Evolutionary conservation across 805 yeast genomes (phyloP), one percentile per base, ranked within the genome.

Genomic region (Ascoidea asiatica): DNA sequence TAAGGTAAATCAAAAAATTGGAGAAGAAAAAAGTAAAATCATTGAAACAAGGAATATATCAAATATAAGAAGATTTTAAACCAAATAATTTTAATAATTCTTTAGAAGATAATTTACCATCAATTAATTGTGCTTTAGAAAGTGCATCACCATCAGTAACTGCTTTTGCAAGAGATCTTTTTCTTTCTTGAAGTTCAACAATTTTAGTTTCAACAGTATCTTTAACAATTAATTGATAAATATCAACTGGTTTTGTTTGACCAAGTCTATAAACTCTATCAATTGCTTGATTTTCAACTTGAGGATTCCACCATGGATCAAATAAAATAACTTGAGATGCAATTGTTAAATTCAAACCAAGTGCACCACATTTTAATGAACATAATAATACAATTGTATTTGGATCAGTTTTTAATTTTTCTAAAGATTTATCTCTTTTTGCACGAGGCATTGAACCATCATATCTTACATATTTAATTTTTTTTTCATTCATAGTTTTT

Each of bases 231-330:
- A 73, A 54, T 44, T 71, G 72, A 47, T 64, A 59, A 7, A 72
- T 71, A 40, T 66, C 67, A 3, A 72, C 77, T 17, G 57, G 60
- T 19, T 52, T 47, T 4, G 60, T 64, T 49, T 71, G 76, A 3
- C 76, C 76, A 8, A 71, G 56, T 6, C 76, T 59, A 51, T 71
- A 72, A 7, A 70, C 76, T 21, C 76, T 60, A 46, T 69, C 76
- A 44, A 73, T 63, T 1, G 77, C 77, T 48, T 72, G 77, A 47
- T 66, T 72, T 2, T 56, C 61, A n/a, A 71, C 57, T 60, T 68
- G 69, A 18, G 73, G 75, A 52, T 71, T 70, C 73, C 73, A 70
- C 72, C 74, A 70, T 5, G 72, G 72, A 45, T 70, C 74, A 6
- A 60, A 43, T 39, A 70, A 46, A 1, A 69, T 52, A 13, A 70